These are phyloP conservation scores for Claviceps sp. DNA, from an alignment of 2,329 filamentous ascomycete species.

Conservation along the genomic window DNA sequence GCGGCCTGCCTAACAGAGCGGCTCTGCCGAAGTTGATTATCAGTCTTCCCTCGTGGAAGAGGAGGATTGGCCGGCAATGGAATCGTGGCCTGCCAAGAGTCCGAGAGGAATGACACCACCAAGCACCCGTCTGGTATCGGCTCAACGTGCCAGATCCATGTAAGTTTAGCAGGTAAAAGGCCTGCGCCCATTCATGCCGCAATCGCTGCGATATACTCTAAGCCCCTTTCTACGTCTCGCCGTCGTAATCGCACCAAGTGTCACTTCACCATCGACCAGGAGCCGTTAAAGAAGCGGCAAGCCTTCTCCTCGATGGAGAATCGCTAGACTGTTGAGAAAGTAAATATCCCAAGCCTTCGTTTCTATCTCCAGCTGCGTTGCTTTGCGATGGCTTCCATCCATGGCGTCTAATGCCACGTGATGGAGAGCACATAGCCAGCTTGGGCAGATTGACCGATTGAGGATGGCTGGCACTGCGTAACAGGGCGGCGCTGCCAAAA, in stretches of 20 bases:
- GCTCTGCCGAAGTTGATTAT: conserved; percentile 48
- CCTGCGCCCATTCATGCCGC: conserved; percentile 36
- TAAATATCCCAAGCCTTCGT: conserved; percentile 47
- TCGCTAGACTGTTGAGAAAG: conserved; percentile 50
- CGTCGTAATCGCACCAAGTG: conserved; percentile 49
- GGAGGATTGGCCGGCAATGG: conserved; percentile 43
- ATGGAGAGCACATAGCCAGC: conserved; percentile 30
- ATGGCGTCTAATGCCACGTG: conserved; percentile 42
- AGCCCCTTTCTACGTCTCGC: conserved; percentile 36
- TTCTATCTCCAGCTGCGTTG: conserved; percentile 40
- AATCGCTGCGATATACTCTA: conserved; percentile 39
- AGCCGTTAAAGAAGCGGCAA: conserved; percentile 33
- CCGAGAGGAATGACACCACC: neutral
- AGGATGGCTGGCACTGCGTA: conserved; percentile 39
- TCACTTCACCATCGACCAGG: conserved; percentile 29
- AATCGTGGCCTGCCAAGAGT: conserved; percentile 33
- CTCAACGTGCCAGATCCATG: conserved; percentile 42
- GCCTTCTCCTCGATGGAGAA: conserved; percentile 46
- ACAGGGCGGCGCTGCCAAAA: conserved; percentile 41
- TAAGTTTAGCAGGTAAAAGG: conserved; percentile 30
- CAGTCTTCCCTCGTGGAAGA: conserved; percentile 34
- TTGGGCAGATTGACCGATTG: conserved; percentile 35
- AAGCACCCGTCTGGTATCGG: conserved; percentile 48
- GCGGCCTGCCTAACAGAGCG: conserved; percentile 30
- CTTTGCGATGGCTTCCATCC: conserved; percentile 41